Base-by-base conservation (phyloP, 2,329 filamentous ascomycete genomes). In the Nemania sp. region DNA sequence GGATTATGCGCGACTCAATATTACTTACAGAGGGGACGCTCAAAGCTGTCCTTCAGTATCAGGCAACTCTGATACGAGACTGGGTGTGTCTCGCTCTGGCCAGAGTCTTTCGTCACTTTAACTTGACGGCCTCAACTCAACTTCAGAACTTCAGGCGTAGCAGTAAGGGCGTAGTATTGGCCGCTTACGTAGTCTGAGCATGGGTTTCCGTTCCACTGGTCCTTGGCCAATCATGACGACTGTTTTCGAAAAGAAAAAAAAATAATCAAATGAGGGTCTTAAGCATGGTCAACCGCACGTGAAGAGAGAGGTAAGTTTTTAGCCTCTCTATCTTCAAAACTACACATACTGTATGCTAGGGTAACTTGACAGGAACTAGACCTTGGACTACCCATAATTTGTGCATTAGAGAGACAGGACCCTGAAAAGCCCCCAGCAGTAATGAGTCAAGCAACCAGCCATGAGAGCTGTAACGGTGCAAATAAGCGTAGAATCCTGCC, bases 361-460 rank as follows among this genome's bases (percentile, higher is more conserved):
- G 21, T 18, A 37, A 9, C 25, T n/a, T n/a, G n/a, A n/a, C n/a
- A 32, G 20, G 17, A 35, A 51, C 46, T 50, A 35, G 25, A 43
- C 35, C 37, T 35, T 29, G 7, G 25, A 7, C 25, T 29, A 55
- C 25, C 37, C 12, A 45, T 52, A 29, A 29, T 29, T 17, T 50
- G n/a, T 25, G 29, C 34, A 34, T 58, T 40, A 40, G 25, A 35
- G 40, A 48, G 17, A 42, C 25, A 7, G 7, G 54, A 54, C 49
- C 59, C 54, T 62, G 49, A 50, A 54, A 61, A 50, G 20, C 50
- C 54, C 59, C 17, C 56, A 43, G 20, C 35, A 17, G 50, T 35
- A 21, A 11, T 29, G 37, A 50, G 59, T 39, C 55, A 52, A 59
- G 37, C 7, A 51, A 15, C 18, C 35, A 29, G 40, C 25, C 32